phyloP scores from a whole-genome alignment of 768 basidiomycete species.

The Pseudohyphozyma bogoriensis region DNA sequence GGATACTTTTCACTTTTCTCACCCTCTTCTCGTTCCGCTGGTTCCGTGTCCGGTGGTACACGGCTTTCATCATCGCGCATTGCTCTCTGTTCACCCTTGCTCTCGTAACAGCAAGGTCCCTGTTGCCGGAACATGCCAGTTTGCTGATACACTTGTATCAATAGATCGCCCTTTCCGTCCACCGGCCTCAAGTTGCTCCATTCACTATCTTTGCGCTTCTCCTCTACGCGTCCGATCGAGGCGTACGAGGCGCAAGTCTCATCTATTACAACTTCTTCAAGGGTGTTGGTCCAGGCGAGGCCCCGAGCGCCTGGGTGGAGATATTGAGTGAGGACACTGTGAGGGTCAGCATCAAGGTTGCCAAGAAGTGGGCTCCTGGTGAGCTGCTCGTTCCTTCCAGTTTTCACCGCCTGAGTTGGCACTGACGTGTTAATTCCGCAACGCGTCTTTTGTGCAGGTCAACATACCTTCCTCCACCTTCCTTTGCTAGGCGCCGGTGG shows the following conservation, averaged over 20 bases:
- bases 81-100: not conserved
- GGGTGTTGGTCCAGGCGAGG: not conserved
- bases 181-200: conserved; percentile 5
- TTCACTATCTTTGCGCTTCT: not conserved
- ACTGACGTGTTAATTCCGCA: not conserved
- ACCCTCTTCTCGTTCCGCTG: not conserved
- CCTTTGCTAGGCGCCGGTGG: conserved; percentile 16
- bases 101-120: no score
- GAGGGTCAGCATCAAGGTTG: not conserved
- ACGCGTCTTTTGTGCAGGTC: not conserved
- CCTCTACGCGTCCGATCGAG: not conserved
- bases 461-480: conserved; percentile 13
- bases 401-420: not conserved
- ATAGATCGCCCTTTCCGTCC: conserved; percentile 6
- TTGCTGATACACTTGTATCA: not conserved
- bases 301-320: not conserved
- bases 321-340: conserved; percentile 1
- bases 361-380: conserved; percentile 6
- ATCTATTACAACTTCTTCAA: not conserved
- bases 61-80: conserved; percentile 12
- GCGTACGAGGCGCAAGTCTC: not conserved
- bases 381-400: not conserved
- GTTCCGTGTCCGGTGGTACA: conserved; percentile 6
- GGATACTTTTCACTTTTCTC: not conserved
- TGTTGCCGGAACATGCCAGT: no score